These are phyloP conservation scores for Vitis amurensis DNA, from an alignment of 164 flowering plant species.

Conservation along the genomic window DNA sequence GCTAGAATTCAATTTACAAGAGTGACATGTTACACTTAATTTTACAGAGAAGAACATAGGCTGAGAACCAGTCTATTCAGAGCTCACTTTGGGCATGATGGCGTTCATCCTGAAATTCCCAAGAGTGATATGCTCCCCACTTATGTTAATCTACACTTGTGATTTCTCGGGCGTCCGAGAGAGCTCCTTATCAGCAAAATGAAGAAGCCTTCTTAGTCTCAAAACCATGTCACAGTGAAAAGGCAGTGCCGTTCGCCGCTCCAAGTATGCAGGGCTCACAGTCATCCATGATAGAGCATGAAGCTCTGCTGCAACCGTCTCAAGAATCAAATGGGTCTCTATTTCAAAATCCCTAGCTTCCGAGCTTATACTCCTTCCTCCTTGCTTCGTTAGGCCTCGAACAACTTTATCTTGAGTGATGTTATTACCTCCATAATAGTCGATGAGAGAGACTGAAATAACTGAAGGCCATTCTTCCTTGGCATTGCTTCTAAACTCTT, in stretches of 20 bases:
- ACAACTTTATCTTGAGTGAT: slow-evolving; percentile 53
- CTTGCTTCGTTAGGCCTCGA: slow-evolving; percentile 48
- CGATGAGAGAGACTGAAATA: slow-evolving; percentile 78
- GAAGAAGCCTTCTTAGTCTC: slow-evolving; percentile 83
- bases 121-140: too few relatives aligned
- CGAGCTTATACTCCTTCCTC: slow-evolving; percentile 36
- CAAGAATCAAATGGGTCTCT: slow-evolving; percentile 71
- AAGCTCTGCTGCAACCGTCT: slow-evolving; percentile 81
- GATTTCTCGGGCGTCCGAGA: slow-evolving; percentile 42
- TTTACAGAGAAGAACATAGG: slow-evolving; percentile 8
- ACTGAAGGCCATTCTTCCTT: slow-evolving; percentile 94
- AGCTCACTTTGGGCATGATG: not conserved
- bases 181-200: slow-evolving; percentile 84
- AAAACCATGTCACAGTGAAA: slow-evolving; percentile 94
- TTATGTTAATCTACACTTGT: slow-evolving; percentile 8
- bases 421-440: slow-evolving; percentile 72
- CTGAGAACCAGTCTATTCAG: too few relatives aligned
- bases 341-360: slow-evolving; percentile 58
- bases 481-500: slow-evolving; percentile 36
- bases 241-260: slow-evolving; percentile 83
- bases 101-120: too few relatives aligned
- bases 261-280: slow-evolving; percentile 82
- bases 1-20: slow-evolving; percentile 1
- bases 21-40: slow-evolving; percentile 8
- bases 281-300: slow-evolving; percentile 99